Percentiles rank a stretch among this genome's conserved stretches.
These are phyloP conservation scores for Suillus americanus DNA, from an alignment of 768 basidiomycete genomes.

Conservation along the genomic window DNA sequence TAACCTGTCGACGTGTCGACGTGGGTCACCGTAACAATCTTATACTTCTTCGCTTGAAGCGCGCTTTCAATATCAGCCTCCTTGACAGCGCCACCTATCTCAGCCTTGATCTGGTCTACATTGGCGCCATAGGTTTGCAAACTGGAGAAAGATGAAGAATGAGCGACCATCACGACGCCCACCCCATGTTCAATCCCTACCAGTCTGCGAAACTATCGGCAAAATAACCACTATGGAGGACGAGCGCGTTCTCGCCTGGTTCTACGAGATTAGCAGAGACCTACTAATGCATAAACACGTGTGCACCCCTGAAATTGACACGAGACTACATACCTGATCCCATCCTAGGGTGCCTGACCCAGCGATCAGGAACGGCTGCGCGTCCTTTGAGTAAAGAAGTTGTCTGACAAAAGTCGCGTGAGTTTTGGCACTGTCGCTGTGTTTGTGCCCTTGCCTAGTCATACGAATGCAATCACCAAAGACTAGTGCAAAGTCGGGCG, in stretches of 20 bases:
- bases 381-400: slow-evolving; percentile 74
- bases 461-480: slow-evolving; percentile 89
- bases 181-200: slow-evolving; percentile 35
- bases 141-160: slow-evolving; percentile 36
- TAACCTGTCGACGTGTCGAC: slow-evolving; percentile 87
- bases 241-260: slow-evolving; percentile 73
- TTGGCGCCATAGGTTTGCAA: slow-evolving; percentile 86
- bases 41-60: slow-evolving; percentile 79
- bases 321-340: slow-evolving; percentile 67
- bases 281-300: slow-evolving; percentile 42
- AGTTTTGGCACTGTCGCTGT: not conserved
- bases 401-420: slow-evolving; percentile 41
- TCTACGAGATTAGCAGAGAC: slow-evolving; percentile 91
- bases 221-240: slow-evolving; percentile 92
- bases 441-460: slow-evolving; percentile 52
- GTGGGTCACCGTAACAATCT: slow-evolving; percentile 90
- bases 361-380: slow-evolving; percentile 90
- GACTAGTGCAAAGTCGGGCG: slow-evolving; percentile 82
- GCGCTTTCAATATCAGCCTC: slow-evolving; percentile 62
- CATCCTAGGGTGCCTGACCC: slow-evolving; percentile 96
- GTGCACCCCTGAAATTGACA: not conserved
- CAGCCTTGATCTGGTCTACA: slow-evolving; percentile 80
- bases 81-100: slow-evolving; percentile 75
- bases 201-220: slow-evolving; percentile 89
- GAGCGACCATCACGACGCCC: not conserved